Percentiles rank a stretch among this genome's conserved stretches.
phyloP scores from a whole-genome alignment of 78 protist species.

The Capsaspora owczarzaki region DNA sequence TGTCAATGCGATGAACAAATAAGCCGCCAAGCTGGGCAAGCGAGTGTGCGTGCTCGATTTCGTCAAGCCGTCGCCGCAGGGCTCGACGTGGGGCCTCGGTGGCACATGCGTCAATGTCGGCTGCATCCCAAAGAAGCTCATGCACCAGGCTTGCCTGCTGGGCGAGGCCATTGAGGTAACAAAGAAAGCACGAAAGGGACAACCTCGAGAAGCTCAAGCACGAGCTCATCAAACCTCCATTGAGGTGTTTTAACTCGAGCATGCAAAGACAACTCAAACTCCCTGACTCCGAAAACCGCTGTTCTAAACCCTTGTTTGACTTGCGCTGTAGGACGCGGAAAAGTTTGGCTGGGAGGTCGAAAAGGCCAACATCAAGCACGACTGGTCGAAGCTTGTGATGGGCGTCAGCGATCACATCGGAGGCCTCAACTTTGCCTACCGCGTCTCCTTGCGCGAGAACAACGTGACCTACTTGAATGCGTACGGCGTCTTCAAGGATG shows the following conservation, averaged over 20 bases:
- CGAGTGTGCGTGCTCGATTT: conserved; percentile 51
- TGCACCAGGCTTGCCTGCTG: conserved; percentile 64
- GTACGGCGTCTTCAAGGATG: conserved; percentile 58
- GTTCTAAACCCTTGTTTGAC: too few relatives aligned
- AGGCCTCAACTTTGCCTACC: conserved; percentile 84
- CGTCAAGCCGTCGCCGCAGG: conserved; percentile 72
- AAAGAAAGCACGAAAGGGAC: too few relatives aligned
- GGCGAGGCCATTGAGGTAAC: conserved; percentile 23
- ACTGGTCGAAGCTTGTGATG: conserved; percentile 41
- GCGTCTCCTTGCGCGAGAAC: conserved; percentile 32
- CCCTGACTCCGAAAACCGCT: too few relatives aligned
- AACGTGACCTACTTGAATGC: conserved; percentile 76
- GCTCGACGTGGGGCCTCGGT: conserved; percentile 68
- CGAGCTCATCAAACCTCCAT: background rate
- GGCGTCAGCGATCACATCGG: conserved; percentile 65
- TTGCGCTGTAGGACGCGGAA: conserved; percentile 35
- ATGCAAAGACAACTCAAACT: too few relatives aligned
- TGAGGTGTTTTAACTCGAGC: background rate
- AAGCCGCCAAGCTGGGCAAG: conserved; percentile 42
- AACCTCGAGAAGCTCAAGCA: too few relatives aligned
- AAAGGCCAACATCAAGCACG: conserved; percentile 5
- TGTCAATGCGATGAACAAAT: too few relatives aligned
- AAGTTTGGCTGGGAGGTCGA: conserved; percentile 55
- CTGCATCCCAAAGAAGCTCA: conserved; percentile 86
- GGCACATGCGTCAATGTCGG: conserved; percentile 91